A percentile compares a stretch with the other conserved stretches of the same genome.
Evolutionary conservation across 2,329 filamentous ascomycete genomes (phyloP).

Genomic region (Claviceps maximensis): DNA sequence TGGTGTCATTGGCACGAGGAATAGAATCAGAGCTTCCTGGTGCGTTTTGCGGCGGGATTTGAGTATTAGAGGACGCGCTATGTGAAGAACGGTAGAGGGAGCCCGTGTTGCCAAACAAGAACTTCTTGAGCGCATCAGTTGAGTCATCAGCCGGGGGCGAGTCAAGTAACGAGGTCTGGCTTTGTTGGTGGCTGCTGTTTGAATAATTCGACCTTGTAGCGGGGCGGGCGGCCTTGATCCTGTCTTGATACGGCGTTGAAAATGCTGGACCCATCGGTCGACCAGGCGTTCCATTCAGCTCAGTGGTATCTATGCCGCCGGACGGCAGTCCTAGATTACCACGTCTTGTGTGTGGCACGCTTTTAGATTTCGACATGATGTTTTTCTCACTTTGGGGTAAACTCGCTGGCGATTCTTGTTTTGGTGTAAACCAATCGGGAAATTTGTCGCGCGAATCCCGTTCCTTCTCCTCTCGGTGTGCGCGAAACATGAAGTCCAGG

Average conservation of each 20-base stretch:
- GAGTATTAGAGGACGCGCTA: background rate
- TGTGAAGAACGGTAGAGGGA: background rate
- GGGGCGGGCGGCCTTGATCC: conserved; percentile 41
- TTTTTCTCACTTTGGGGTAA: conserved; percentile 8
- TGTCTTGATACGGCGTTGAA: conserved; percentile 51
- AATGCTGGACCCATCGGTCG: conserved; percentile 51
- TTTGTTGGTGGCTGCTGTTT: background rate
- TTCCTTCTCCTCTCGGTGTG: conserved; percentile 66
- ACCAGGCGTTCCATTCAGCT: conserved; percentile 49
- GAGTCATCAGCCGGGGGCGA: conserved; percentile 17
- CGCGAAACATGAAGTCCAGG: conserved; percentile 80
- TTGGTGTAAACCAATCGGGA: conserved; percentile 18
- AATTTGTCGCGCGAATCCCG: conserved; percentile 31
- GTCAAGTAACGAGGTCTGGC: background rate
- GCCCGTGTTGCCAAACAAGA: conserved; percentile 33
- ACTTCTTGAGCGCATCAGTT: conserved; percentile 42
- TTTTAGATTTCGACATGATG: conserved; percentile 12
- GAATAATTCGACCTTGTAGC: conserved; percentile 10
- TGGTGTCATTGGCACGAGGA: background rate
- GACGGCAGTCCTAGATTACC: conserved; percentile 11
- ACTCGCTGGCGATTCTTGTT: background rate
- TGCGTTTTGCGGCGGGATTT: background rate
- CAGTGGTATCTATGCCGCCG: conserved; percentile 23
- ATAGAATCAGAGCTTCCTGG: background rate
- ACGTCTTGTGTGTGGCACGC: conserved; percentile 14